Base-by-base conservation (phyloP, 495 filamentous ascomycete genomes). In the Aspergillus hancockii region DNA sequence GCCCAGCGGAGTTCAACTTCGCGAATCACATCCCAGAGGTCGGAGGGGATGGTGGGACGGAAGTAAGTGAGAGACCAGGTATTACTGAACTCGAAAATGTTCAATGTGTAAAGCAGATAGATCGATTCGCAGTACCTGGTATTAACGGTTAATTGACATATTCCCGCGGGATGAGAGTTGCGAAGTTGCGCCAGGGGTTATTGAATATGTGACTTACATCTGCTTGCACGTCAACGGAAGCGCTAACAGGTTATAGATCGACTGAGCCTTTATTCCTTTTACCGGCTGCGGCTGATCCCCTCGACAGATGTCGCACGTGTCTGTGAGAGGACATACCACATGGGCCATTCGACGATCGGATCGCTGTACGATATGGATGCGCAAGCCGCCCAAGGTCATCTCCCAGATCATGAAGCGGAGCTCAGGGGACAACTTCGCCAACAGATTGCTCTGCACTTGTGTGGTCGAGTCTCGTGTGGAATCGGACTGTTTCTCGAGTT, bases 341-440 rank as follows among this genome's bases (percentile, higher is more conserved):
- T 76, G 68, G 2, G 75, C 74, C 46, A 80, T 69, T 31, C 70
- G 70, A 34, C 66, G 62, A 22, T 65, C 52, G 13, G 62, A 55
- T 9, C 70, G 69, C 55, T 80, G 77, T 52, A 80, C 69, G 21
- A 80, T 74, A 54, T 80, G 77, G 22, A 80, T 66, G 28, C 72
- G 62, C 43, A 60, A 65, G 9, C 57, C 66, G 22, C 73, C 73
- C 0, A 77, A 63, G 8, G 71, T 74, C 4, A 62, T 55, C 58
- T 75, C 76, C 80, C 78, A 83, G 54, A 83, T 74, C 54, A 75
- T 72, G 18, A 78, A 59, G 9, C 75, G 74, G 31, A 83, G 60
- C 59, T 83, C 79, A 34, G 69, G 62, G 5, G 75, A 78, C 22
- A 83, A 70, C 34, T 67, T 71, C n/a, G 67, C 43, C 31, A 81